Base-by-base conservation (phyloP, 805 yeast genomes). In the Pichia nakasei region DNA sequence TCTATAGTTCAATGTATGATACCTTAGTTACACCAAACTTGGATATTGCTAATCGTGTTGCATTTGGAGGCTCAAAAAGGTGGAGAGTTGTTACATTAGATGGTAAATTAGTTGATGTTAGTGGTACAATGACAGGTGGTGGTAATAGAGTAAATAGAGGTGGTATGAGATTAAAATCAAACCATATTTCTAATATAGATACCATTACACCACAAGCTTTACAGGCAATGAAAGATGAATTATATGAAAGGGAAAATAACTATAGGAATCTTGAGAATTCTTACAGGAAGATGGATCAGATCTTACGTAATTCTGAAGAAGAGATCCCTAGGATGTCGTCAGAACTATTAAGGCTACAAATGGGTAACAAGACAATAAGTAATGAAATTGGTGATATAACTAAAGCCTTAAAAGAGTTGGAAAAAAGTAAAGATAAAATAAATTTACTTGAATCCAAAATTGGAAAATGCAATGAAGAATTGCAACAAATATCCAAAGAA, bases 111-210 rank as follows among this genome's bases (percentile, higher is more conserved):
- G 91, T 93, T 45, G 97, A 89, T 55, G 78, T 82, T 15, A 84
- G 95, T 2, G 99, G 99, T 62, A 85, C 97, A 1, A 80, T 94
- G 81, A 79, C 95, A 38, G 99, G 99, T 54, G 99, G 99, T 64
- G 98, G 97, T 42, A 74, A 71, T 43, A 68, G 73, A 34, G 74
- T 72, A 9, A 71, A 75, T 17, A 73, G 73, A 41, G 98, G 97
- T 6, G 81, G 83, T 2, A 87, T 93, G 95, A 77, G 72, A 46
- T 64, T 73, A 35, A 58, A 67, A 31, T 68, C 75, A 18, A 50
- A 51, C 22, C 64, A 66, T 5, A 53, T 66, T 1, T 49, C 58
- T 15, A 39, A 48, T 17, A 19, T 42, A 1, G 54, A 46, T 12
- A 27, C 40, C 4, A 69, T 66, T n/a, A 59, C 73, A 13, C 68